Percentiles rank a stretch among this genome's conserved stretches.
Conservation (phyloP, 768 basidiomycete species). For the Udeniomyces megalosporus region DNA sequence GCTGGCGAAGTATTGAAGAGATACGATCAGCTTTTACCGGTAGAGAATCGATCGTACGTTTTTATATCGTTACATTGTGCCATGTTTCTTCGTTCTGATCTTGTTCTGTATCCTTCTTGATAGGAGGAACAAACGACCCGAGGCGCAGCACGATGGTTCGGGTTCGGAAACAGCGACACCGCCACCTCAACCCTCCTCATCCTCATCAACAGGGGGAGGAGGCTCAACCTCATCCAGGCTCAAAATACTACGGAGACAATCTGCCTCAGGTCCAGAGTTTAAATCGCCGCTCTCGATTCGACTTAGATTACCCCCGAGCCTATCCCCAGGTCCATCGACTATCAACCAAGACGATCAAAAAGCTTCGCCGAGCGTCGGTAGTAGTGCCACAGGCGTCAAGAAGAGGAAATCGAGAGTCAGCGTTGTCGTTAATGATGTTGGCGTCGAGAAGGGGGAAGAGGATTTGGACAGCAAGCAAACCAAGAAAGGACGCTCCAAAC, state of each 20-base stretch:
- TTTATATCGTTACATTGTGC: too few relatives aligned
- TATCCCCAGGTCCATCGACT: background rate
- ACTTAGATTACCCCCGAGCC: background rate
- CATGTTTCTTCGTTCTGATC: background rate
- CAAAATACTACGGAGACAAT: background rate
- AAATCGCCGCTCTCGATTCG: background rate
- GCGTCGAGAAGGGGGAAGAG: too few relatives aligned
- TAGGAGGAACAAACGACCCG: constrained; percentile 1
- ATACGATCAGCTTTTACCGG: constrained; percentile 14
- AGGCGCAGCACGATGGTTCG: background rate
- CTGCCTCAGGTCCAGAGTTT: background rate
- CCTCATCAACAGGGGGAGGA: background rate
- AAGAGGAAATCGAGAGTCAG: too few relatives aligned
- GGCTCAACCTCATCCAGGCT: background rate
- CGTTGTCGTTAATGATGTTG: too few relatives aligned
- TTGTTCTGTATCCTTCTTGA: background rate
- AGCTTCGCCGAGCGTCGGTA: too few relatives aligned
- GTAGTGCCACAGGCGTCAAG: too few relatives aligned
- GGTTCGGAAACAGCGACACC: background rate
- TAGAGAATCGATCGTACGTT: background rate
- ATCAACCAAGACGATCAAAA: background rate
- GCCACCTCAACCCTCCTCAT: background rate
- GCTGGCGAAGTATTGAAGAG: constrained; percentile 7
- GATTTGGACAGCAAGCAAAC: too few relatives aligned
- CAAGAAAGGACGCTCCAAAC: too few relatives aligned